Percentiles rank a stretch among this genome's conserved stretches.
Evolutionary conservation across 305 asterid species (phyloP).

Genomic region (Fraxinus paxiana): DNA sequence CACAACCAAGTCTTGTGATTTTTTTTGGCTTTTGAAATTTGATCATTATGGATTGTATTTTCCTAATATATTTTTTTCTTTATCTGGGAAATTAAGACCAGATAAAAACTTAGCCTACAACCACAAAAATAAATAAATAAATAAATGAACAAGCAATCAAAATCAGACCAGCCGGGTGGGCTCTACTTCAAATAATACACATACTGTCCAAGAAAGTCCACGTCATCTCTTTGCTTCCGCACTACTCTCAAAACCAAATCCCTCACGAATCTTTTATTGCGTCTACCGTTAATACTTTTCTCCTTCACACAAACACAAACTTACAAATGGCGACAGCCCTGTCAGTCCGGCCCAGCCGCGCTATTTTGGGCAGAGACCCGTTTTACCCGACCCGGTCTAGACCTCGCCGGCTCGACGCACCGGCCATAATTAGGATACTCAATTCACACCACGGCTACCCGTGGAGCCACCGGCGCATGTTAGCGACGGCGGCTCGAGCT

Average conservation of each 20-base stretch:
- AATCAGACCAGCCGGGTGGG: background rate
- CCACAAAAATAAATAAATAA: background rate
- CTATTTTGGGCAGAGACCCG: conserved; percentile 31
- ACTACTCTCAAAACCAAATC: conserved; percentile 13
- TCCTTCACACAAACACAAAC: conserved; percentile 24
- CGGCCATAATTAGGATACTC: conserved; percentile 24
- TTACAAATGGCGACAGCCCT: conserved; percentile 58
- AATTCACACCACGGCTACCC: conserved; percentile 31
- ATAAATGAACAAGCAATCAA: background rate
- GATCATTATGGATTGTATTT: background rate
- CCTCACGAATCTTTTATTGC: conserved; percentile 15
- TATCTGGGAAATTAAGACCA: background rate
- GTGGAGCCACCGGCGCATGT: conserved; percentile 40
- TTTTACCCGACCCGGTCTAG: conserved; percentile 21
- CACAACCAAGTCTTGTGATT: background rate
- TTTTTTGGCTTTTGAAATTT: background rate
- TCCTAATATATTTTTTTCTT: background rate
- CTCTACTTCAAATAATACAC: background rate
- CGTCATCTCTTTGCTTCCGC: conserved; percentile 38
- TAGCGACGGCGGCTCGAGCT: conserved; percentile 50
- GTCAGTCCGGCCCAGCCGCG: conserved; percentile 63
- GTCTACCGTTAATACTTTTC: conserved; percentile 11
- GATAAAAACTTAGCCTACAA: background rate
- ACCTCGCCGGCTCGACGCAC: conserved; percentile 19
- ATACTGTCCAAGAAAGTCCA: conserved; percentile 30